phyloP scores from a whole-genome alignment of 2,329 filamentous ascomycete genomes.

The Cytospora paraplurivora region DNA sequence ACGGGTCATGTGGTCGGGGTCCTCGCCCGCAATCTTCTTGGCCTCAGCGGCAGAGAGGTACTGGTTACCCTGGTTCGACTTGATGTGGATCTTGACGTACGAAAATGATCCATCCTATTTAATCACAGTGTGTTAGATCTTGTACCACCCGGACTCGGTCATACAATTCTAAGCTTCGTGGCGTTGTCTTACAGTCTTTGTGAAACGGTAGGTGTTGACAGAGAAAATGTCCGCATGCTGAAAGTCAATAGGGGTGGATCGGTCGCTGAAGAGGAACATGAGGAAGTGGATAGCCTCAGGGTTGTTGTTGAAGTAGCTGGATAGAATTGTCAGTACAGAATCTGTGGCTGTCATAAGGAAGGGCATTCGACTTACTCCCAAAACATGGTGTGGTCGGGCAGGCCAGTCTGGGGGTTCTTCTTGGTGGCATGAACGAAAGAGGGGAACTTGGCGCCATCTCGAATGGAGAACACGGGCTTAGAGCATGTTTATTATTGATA shows the following conservation, averaged over 20 bases:
- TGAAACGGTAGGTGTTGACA: slow-evolving; percentile 52
- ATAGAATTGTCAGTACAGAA: slow-evolving; percentile 4
- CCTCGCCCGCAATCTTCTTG: slow-evolving; percentile 15
- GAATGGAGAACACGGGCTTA: slow-evolving; percentile 47
- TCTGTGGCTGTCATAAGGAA: neutral
- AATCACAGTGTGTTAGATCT: slow-evolving; percentile 5
- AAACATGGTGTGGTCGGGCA: slow-evolving; percentile 28
- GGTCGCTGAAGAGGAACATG: slow-evolving; percentile 54
- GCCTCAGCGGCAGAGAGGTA: slow-evolving; percentile 13
- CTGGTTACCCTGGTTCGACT: slow-evolving; percentile 22
- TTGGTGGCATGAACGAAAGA: slow-evolving; percentile 36
- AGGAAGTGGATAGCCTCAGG: slow-evolving; percentile 53
- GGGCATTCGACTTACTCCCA: slow-evolving; percentile 36
- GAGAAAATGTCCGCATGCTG: slow-evolving; percentile 50
- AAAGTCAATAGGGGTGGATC: slow-evolving; percentile 50
- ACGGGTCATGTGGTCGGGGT: slow-evolving; percentile 53
- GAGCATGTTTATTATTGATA: neutral
- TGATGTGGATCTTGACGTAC: slow-evolving; percentile 29
- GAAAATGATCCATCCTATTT: slow-evolving; percentile 26
- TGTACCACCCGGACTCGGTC: neutral
- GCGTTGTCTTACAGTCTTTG: slow-evolving; percentile 35
- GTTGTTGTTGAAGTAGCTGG: slow-evolving; percentile 37
- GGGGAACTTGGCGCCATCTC: slow-evolving; percentile 52
- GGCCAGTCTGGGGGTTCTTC: slow-evolving; percentile 9
- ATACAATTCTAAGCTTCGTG: neutral